A percentile compares a stretch with the other conserved stretches of the same genome.
These are phyloP conservation scores for Spergularia azorica DNA, from an alignment of 179 eudicot species.

Conservation along the genomic window DNA sequence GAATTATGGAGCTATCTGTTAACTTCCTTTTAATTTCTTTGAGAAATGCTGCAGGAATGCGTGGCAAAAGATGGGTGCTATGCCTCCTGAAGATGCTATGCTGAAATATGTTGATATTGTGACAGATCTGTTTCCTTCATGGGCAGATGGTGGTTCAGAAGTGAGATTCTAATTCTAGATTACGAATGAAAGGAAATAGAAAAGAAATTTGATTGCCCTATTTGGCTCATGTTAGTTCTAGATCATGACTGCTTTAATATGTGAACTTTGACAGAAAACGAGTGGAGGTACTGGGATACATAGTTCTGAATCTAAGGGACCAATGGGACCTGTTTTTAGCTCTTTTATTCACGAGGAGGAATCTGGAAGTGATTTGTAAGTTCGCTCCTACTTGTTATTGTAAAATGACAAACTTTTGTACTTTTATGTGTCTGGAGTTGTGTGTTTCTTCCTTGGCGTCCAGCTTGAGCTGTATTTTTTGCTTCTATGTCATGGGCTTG, in stretches of 20 bases:
- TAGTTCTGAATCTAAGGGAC: slow-evolving; percentile 57
- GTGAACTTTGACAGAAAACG: slow-evolving; percentile 47
- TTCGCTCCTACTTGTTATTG: slow-evolving; percentile 14
- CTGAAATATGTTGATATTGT: slow-evolving; percentile 78
- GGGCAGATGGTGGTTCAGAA: slow-evolving; percentile 60
- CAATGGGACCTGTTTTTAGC: slow-evolving; percentile 98
- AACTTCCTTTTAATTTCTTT: slow-evolving; percentile 9
- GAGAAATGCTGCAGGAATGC: slow-evolving; percentile 68
- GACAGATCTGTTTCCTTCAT: slow-evolving; percentile 71
- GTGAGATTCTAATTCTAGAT: slow-evolving; percentile 48
- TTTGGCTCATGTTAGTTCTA: background rate
- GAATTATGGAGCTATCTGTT: background rate
- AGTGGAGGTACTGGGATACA: slow-evolving; percentile 42
- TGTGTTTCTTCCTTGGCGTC: background rate
- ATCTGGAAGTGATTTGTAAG: slow-evolving; percentile 78
- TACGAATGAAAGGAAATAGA: background rate
- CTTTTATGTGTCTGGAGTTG: slow-evolving; percentile 1
- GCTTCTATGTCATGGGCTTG: background rate
- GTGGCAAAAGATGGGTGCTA: slow-evolving; percentile 93
- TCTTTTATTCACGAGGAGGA: slow-evolving; percentile 72
- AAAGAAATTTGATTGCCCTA: background rate
- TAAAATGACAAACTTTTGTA: background rate
- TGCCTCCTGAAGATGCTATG: slow-evolving; percentile 99
- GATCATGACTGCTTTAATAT: slow-evolving; percentile 11
- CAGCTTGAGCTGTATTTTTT: background rate